These are phyloP conservation scores for Galium porrigens DNA, from an alignment of 305 asterid genomes.

Conservation along the genomic window DNA sequence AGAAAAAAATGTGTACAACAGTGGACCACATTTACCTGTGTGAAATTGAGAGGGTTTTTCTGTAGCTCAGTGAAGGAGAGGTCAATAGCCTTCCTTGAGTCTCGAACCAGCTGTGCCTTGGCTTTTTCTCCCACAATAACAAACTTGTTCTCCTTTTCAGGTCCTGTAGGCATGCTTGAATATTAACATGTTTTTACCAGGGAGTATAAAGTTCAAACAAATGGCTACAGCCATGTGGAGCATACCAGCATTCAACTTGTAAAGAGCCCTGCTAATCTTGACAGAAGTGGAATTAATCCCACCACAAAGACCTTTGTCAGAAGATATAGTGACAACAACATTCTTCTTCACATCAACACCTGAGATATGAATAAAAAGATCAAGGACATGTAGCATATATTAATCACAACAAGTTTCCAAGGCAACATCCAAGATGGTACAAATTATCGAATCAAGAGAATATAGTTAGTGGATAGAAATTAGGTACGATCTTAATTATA, in stretches of 20 bases:
- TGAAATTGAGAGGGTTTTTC: constrained; percentile 79
- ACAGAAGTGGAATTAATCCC: constrained; percentile 88
- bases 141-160: constrained; percentile 50
- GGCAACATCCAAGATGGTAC: not conserved
- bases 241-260: constrained; percentile 63
- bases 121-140: constrained; percentile 89
- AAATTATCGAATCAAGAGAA: not conserved
- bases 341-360: constrained; percentile 90
- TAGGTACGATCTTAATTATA: not conserved
- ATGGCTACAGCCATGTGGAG: constrained; percentile 6
- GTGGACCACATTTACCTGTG: constrained; percentile 43
- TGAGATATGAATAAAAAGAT: constrained; percentile 23
- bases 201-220: not conserved
- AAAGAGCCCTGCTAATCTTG: constrained; percentile 68
- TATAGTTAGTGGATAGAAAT: not conserved
- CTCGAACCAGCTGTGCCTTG: constrained; percentile 77
- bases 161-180: constrained; percentile 18
- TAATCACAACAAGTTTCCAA: not conserved
- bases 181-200: constrained; percentile 5
- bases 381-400: not conserved
- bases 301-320: constrained; percentile 97
- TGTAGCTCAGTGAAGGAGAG: constrained; percentile 64
- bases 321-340: constrained; percentile 62
- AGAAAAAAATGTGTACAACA: constrained; percentile 5
- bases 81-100: constrained; percentile 57